Percentiles rank a stretch among this genome's conserved stretches.
These are phyloP conservation scores for Chondrus crispus DNA, from an alignment of 23 red algal genomes.

Conservation along the genomic window DNA sequence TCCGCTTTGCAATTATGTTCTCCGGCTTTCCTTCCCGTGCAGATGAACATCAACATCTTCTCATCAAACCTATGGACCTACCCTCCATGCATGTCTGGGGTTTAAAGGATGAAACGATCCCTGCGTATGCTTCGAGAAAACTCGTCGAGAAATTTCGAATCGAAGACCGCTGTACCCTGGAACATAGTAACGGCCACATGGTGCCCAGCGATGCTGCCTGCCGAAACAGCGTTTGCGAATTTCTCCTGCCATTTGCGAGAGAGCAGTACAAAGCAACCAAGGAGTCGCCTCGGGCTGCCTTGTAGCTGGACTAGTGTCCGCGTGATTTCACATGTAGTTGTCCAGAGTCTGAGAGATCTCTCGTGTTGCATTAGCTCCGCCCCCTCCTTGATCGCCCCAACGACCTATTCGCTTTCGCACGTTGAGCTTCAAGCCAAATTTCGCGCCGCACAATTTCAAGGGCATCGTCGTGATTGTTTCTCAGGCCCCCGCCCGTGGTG, in stretches of 20 bases:
- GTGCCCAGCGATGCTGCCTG: slow-evolving; percentile 24
- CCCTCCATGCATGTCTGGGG: slow-evolving; percentile 54
- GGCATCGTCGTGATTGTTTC: too few species aligned
- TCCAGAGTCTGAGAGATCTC: too few species aligned
- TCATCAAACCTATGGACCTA: not conserved
- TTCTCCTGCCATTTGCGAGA: slow-evolving; percentile 10
- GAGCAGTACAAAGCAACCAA: too few species aligned
- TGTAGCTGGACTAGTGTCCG: too few species aligned
- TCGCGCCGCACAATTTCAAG: too few species aligned
- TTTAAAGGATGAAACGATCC: slow-evolving; percentile 20
- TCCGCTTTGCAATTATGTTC: slow-evolving; percentile 40
- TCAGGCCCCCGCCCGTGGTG: too few species aligned
- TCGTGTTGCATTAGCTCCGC: too few species aligned
- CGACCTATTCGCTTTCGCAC: too few species aligned
- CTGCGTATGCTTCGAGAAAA: not conserved
- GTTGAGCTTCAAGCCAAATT: too few species aligned
- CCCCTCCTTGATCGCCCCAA: too few species aligned
- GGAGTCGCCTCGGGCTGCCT: too few species aligned
- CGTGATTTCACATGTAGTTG: too few species aligned
- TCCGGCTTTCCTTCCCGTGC: slow-evolving; percentile 44
- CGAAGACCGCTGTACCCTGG: not conserved
- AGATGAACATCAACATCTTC: slow-evolving; percentile 16
- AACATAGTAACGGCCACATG: slow-evolving; percentile 46
- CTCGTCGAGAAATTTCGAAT: slow-evolving; percentile 2
- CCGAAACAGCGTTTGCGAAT: slow-evolving; percentile 9